Conservation (phyloP, 352 stramenopile genomes). For the Globisporangium nunn region DNA sequence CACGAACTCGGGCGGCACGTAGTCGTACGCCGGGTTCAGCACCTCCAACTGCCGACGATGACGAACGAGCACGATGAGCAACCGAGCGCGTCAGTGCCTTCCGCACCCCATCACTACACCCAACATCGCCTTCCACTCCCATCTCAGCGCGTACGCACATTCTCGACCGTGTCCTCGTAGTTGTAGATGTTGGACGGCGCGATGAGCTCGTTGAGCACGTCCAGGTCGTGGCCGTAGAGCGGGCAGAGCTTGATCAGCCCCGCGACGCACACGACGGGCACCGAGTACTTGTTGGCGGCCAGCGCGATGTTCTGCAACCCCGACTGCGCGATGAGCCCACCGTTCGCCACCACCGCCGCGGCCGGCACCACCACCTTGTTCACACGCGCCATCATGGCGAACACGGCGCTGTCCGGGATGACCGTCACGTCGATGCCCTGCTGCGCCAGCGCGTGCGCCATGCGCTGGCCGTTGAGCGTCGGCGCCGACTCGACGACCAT, state of each 20-base stretch:
- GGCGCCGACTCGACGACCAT: slow-evolving; percentile 92
- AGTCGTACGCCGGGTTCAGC: slow-evolving; percentile 96
- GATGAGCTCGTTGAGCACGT: slow-evolving; percentile 91
- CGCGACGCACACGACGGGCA: slow-evolving; percentile 95
- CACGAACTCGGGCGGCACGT: slow-evolving; percentile 95
- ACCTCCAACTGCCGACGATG: slow-evolving; percentile 81
- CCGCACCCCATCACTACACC: neutral
- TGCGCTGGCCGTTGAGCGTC: slow-evolving; percentile 87
- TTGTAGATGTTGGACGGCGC: slow-evolving; percentile 84
- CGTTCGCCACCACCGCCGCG: slow-evolving; percentile 96
- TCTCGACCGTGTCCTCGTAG: slow-evolving; percentile 87
- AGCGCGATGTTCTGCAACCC: slow-evolving; percentile 95
- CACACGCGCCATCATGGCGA: slow-evolving; percentile 97
- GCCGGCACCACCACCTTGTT: slow-evolving; percentile 97
- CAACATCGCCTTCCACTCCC: neutral
- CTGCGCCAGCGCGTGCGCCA: slow-evolving; percentile 82
- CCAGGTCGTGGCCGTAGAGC: slow-evolving; percentile 96
- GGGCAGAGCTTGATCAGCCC: slow-evolving; percentile 98
- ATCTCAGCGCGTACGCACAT: slow-evolving; percentile 33
- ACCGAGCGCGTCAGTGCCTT: no score
- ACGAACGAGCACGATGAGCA: slow-evolving; percentile 3
- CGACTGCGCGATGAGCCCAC: slow-evolving; percentile 92
- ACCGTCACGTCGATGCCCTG: slow-evolving; percentile 92
- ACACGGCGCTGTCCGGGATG: slow-evolving; percentile 96
- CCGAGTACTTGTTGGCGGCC: slow-evolving; percentile 93